A percentile compares a stretch with the other conserved stretches of the same genome.
Evolutionary conservation across 345 rosid genomes (phyloP).

Genomic region (Arabis hirsuta): DNA sequence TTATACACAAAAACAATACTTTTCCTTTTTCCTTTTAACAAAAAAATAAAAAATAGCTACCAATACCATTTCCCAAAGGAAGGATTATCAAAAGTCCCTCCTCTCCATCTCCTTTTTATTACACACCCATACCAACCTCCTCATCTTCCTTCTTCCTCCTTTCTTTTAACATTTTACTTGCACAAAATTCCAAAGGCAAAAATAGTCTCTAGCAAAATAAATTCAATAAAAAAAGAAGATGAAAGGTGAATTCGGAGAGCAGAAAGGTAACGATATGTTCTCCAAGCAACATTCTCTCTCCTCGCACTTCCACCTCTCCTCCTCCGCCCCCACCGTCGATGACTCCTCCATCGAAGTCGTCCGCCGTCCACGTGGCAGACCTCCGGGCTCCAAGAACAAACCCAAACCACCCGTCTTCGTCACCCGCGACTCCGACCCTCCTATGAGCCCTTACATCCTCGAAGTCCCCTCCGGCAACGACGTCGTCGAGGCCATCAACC

Average conservation of each 20-base stretch:
- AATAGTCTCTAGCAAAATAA: constrained; percentile 13
- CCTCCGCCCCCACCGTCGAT: constrained; percentile 50
- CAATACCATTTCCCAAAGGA: constrained; percentile 18
- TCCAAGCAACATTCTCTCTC: constrained; percentile 61
- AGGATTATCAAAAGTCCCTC: constrained; percentile 19
- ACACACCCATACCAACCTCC: constrained; percentile 13
- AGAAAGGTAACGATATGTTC: constrained; percentile 54
- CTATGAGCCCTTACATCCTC: constrained; percentile 88
- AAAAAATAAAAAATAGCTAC: neutral
- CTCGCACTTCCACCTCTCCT: constrained; percentile 54
- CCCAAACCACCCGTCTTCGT: constrained; percentile 73
- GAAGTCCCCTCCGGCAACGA: constrained; percentile 83
- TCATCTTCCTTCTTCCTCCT: constrained; percentile 9
- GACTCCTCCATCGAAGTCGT: constrained; percentile 71
- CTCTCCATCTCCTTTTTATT: constrained; percentile 13
- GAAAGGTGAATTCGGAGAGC: constrained; percentile 68
- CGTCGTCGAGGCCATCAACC: constrained; percentile 60
- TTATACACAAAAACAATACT: constrained; percentile 23
- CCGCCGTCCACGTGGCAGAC: constrained; percentile 88
- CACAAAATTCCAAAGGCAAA: constrained; percentile 25
- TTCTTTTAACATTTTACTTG: constrained; percentile 7
- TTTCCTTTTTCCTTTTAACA: neutral
- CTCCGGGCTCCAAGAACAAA: constrained; percentile 89
- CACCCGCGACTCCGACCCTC: constrained; percentile 67
- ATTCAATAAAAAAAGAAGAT: constrained; percentile 38